A percentile compares a stretch with the other conserved stretches of the same genome.
These are phyloP conservation scores for Botryosphaeria dothidea DNA, from an alignment of 2,329 filamentous ascomycete genomes.

Conservation along the genomic window DNA sequence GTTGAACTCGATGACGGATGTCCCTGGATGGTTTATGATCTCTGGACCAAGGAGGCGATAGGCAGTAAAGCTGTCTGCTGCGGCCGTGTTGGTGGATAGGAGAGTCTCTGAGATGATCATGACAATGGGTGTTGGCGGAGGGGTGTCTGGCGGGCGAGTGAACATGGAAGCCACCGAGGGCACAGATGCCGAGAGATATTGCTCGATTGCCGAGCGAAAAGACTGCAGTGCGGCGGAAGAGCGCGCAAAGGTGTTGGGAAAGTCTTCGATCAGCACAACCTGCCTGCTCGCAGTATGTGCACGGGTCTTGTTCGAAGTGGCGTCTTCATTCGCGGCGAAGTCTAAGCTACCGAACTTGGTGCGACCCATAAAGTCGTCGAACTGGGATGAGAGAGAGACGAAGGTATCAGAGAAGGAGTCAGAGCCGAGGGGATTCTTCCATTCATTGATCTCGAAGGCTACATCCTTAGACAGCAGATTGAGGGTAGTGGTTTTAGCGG, in stretches of 20 bases:
- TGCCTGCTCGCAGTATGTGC: conserved; percentile 30
- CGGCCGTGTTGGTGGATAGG: conserved; percentile 79
- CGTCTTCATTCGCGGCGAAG: neutral
- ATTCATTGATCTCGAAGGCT: conserved; percentile 77
- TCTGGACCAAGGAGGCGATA: conserved; percentile 86
- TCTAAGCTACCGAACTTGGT: conserved; percentile 69
- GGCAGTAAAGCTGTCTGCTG: conserved; percentile 88
- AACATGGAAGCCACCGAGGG: conserved; percentile 54
- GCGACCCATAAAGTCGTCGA: conserved; percentile 86
- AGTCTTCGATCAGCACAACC: conserved; percentile 52
- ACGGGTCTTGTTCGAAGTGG: neutral
- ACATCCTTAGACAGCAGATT: conserved; percentile 76
- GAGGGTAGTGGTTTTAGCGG: conserved; percentile 89
- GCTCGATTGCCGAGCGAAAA: conserved; percentile 71
- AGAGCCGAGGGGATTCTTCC: conserved; percentile 77
- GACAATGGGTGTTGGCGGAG: conserved; percentile 63
- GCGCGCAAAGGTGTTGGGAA: conserved; percentile 51
- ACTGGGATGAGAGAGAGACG: conserved; percentile 73
- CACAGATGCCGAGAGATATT: conserved; percentile 70
- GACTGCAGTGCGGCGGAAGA: conserved; percentile 46
- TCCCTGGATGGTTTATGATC: conserved; percentile 77
- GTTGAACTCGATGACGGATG: conserved; percentile 88
- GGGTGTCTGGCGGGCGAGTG: conserved; percentile 27
- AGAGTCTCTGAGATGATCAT: conserved; percentile 92
- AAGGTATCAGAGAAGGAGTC: conserved; percentile 62